Conservation (phyloP, 306 rosid species). For the Acacia acuminata region DNA sequence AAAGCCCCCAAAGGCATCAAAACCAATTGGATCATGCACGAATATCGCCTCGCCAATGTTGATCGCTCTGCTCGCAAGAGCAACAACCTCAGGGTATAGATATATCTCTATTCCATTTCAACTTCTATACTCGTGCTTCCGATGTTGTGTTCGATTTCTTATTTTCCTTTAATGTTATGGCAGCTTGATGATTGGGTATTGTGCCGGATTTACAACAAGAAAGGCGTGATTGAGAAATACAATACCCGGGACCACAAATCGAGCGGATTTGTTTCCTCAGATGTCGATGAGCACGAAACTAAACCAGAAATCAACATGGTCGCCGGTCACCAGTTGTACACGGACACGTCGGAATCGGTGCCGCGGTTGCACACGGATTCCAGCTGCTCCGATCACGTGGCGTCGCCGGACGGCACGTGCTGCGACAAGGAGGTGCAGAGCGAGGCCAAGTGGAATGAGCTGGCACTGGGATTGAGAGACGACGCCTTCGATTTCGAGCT, state of each 20-base stretch:
- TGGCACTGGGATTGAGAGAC: conserved; percentile 9
- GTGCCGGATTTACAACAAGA: conserved; percentile 93
- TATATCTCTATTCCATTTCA: not conserved
- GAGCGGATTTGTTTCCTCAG: conserved; percentile 26
- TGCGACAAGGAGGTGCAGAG: conserved; percentile 85
- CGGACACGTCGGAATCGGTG: conserved; percentile 64
- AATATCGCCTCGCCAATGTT: conserved; percentile 96
- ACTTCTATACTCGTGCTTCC: not conserved
- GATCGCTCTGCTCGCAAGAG: conserved; percentile 79
- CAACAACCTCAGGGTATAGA: conserved; percentile 68
- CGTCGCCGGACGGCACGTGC: conserved; percentile 67
- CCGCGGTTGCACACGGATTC: conserved; percentile 68
- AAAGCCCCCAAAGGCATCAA: conserved; percentile 85
- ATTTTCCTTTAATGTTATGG: not conserved
- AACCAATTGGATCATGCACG: conserved; percentile 99
- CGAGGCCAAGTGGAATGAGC: conserved; percentile 55
- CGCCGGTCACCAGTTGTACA: conserved; percentile 40
- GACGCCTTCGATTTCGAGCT: conserved; percentile 43
- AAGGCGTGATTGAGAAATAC: conserved; percentile 66
- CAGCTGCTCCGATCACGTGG: conserved; percentile 74
- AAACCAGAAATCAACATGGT: conserved; percentile 53
- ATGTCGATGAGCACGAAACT: conserved; percentile 57
- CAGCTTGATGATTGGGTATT: conserved; percentile 99
- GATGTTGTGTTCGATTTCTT: not conserved
- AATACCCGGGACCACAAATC: conserved; percentile 26